Evolutionary conservation across 2,329 filamentous ascomycete genomes (phyloP), one percentile per base, ranked within the genome.

Genomic region (Graphilbum ipis-grandicollis): DNA sequence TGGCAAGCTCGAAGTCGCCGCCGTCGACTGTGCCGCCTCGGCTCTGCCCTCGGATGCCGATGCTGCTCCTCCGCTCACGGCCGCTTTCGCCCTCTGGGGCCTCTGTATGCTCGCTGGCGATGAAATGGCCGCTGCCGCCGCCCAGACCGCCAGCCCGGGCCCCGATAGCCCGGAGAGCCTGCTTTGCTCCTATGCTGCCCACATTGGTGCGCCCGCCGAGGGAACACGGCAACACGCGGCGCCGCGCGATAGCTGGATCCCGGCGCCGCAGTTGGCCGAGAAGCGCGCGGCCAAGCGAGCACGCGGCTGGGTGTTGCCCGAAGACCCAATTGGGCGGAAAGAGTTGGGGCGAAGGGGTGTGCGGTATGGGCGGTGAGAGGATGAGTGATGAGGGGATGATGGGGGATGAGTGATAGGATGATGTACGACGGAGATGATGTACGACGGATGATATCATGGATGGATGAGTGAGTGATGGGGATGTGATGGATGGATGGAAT

Each of bases 1-100:
- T 51, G 86, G 88, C n/a, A 83, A 77, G 55, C 63, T 94, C 5
- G 86, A 96, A 55, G 68, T 93, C 21, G 60, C 64, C 15, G 67
- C 63, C 31, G 65, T 77, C n/a, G n/a, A n/a, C n/a, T n/a, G n/a
- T n/a, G n/a, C n/a, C n/a, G n/a, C n/a, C n/a, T n/a, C n/a, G n/a
- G n/a, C n/a, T n/a, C n/a, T n/a, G n/a, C n/a, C n/a, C n/a, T n/a
- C n/a, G n/a, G n/a, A n/a, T n/a, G n/a, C n/a, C n/a, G n/a, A n/a
- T n/a, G n/a, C n/a, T n/a, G n/a, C n/a, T n/a, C n/a, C n/a, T n/a
- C n/a, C n/a, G 6, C 64, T 66, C 38, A 84, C 80, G 0, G 79
- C 79, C 12, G 71, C 74, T 42, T 64, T 86, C 8, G 80, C 80
- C 1, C 67, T 86, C 25, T 86, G 79, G 77, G 82, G 77, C 36